Percentiles rank a stretch among this genome's conserved stretches.
Evolutionary conservation across 176 grass and related monocot species (phyloP).

Genomic region (Ampelocalamus luodianensis): DNA sequence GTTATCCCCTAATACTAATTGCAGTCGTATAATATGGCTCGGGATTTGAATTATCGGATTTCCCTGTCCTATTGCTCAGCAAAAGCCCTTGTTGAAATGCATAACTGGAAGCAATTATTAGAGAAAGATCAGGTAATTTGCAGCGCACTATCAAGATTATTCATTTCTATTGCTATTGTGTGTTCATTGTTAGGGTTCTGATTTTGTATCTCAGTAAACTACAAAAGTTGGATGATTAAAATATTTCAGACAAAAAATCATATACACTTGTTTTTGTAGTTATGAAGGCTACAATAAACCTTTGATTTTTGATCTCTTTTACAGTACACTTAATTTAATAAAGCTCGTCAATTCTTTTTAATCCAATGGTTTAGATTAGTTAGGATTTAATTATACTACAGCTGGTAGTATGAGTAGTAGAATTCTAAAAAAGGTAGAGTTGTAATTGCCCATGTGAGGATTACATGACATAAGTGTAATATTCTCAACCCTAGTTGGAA

Average conservation of each 20-base stretch:
- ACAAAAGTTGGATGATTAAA: neutral
- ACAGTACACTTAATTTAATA: too few species aligned
- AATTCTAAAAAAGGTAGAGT: too few species aligned
- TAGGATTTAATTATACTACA: too few species aligned
- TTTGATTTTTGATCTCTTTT: conserved; percentile 20
- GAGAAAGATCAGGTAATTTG: conserved; percentile 87
- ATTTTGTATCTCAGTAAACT: neutral
- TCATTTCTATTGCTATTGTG: conserved; percentile 7
- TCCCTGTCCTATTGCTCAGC: conserved; percentile 75
- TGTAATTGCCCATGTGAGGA: too few species aligned
- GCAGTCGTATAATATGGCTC: conserved; percentile 92
- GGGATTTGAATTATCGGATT: conserved; percentile 95
- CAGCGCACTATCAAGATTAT: neutral
- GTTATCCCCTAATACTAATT: conserved; percentile 1
- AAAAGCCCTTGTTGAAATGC: conserved; percentile 89
- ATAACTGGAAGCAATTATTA: conserved; percentile 84
- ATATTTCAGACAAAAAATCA: neutral
- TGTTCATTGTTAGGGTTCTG: neutral
- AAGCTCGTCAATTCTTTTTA: too few species aligned
- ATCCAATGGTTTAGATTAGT: too few species aligned
- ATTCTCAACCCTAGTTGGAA: too few species aligned
- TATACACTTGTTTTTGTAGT: neutral
- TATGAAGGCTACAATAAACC: neutral
- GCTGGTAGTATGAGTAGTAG: too few species aligned
- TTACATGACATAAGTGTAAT: too few species aligned